Evolutionary conservation across 495 filamentous ascomycete genomes (phyloP).

Genomic region (Articulospora tetracladia): DNA sequence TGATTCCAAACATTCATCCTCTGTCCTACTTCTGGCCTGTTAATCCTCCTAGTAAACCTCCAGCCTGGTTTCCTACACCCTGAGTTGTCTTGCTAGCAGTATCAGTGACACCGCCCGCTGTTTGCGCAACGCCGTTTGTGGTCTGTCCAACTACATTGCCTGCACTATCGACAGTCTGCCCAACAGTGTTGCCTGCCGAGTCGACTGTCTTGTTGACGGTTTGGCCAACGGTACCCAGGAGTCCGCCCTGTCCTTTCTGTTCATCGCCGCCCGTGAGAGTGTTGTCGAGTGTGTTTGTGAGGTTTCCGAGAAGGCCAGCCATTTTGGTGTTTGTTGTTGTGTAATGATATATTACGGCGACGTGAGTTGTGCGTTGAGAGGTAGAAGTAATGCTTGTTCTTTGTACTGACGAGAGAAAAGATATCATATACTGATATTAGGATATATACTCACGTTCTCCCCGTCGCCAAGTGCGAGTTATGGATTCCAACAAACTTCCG

Average conservation of each 20-base stretch:
- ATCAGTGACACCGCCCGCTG: constrained; percentile 28
- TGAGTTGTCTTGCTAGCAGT: constrained; percentile 30
- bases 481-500: no score
- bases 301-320: constrained; percentile 30
- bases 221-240: constrained; percentile 29
- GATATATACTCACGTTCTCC: not conserved
- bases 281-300: constrained; percentile 34
- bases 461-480: no score
- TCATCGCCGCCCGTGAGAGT: constrained; percentile 37
- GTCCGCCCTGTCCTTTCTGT: constrained; percentile 35
- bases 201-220: constrained; percentile 27
- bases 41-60: constrained; percentile 9
- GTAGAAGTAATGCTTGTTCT: not conserved
- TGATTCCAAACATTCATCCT: no score
- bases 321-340: constrained; percentile 7
- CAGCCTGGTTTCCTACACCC: constrained; percentile 24
- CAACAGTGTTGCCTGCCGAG: constrained; percentile 31
- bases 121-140: constrained; percentile 25
- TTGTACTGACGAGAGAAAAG: not conserved
- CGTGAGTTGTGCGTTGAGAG: not conserved
- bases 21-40: not conserved
- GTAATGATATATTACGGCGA: constrained; percentile 1
- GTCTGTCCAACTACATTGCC: constrained; percentile 32
- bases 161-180: constrained; percentile 32
- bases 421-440: not conserved